Base-by-base conservation (phyloP, 2,329 filamentous ascomycete species). In the Fusarium floridanum region DNA sequence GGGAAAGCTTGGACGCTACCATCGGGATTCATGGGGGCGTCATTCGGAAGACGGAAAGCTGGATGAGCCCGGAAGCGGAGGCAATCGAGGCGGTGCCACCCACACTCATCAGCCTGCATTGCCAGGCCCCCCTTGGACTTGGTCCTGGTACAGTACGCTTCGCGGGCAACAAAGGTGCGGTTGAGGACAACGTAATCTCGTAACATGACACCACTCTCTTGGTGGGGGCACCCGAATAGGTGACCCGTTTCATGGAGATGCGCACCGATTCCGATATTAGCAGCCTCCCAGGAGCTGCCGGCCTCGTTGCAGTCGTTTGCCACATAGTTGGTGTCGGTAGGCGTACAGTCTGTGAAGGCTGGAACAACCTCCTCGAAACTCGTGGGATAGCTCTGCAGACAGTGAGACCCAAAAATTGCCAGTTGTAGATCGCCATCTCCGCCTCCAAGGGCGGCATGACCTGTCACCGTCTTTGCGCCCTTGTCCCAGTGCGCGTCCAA, bases 281-380 rank as follows among this genome's bases (percentile, higher is more conserved):
- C 95, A n/a, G 95, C 92, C 82, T 98, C 96, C 96, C 96, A 98
- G 56, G 92, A 97, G 80, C 94, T 97, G 27, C 95, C 95, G 8
- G 92, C 92, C 75, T 98, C 94, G 76, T 93, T 93, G 81, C 91
- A 94, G 81, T 97, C 94, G 78, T 98, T 98, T 17, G 93, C 93
- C 41, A 98, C 91, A 77, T 90, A 89, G 43, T 91, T 89, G 11
- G 92, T 94, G 80, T 98, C 94, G 0, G 95, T 98, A 36, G 92
- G 91, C 4, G 95, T 98, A 82, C 95, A 98, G 82, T 98, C 95
- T 17, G 91, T 93, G 78, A 98, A 97, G 7, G 95, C 93, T 22
- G 95, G 91, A 6, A 95, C 93, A 1, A 98, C 93, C 79, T 98
- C 96, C 81, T 98, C 96, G 48, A 99, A 90, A 78, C 90, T 93